A percentile compares a stretch with the other conserved stretches of the same genome.
Conservation (phyloP, 208 protist species). For the Balamuthia mandrillaris region DNA sequence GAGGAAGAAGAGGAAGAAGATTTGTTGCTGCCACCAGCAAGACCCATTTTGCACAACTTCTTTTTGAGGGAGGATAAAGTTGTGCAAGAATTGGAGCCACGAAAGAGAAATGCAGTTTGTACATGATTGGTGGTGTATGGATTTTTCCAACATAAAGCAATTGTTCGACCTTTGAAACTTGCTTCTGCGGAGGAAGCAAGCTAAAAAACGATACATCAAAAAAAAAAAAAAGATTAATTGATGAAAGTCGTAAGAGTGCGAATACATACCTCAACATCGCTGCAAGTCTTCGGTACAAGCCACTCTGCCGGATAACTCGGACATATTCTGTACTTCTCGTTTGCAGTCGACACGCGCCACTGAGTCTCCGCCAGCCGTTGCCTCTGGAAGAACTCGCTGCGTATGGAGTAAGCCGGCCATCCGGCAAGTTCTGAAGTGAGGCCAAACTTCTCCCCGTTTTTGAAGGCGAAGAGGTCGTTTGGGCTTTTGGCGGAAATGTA, state of each 20-base stretch:
- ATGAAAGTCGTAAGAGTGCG: no score
- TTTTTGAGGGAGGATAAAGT: neutral
- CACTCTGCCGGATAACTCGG: neutral
- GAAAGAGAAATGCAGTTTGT: neutral
- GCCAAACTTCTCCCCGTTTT: neutral
- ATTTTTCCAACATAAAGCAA: conserved; percentile 11
- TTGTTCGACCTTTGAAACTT: conserved; percentile 1
- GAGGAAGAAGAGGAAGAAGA: neutral
- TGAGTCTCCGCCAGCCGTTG: neutral
- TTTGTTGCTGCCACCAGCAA: neutral
- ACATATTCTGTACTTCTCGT: conserved; percentile 17
- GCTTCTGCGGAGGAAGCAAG: no score
- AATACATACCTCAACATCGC: no score
- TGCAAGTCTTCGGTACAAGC: no score
- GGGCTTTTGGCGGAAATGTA: neutral
- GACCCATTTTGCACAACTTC: conserved; percentile 9
- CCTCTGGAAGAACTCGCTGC: neutral
- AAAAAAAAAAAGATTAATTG: no score
- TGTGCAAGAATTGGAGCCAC: neutral
- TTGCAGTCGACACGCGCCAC: conserved; percentile 6
- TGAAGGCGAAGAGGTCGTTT: conserved; percentile 21
- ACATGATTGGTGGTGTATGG: neutral
- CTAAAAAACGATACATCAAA: no score
- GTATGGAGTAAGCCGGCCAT: neutral
- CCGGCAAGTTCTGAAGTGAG: neutral